Conservation (phyloP, 495 filamentous ascomycete genomes). For the Daldinia vernicosa region DNA sequence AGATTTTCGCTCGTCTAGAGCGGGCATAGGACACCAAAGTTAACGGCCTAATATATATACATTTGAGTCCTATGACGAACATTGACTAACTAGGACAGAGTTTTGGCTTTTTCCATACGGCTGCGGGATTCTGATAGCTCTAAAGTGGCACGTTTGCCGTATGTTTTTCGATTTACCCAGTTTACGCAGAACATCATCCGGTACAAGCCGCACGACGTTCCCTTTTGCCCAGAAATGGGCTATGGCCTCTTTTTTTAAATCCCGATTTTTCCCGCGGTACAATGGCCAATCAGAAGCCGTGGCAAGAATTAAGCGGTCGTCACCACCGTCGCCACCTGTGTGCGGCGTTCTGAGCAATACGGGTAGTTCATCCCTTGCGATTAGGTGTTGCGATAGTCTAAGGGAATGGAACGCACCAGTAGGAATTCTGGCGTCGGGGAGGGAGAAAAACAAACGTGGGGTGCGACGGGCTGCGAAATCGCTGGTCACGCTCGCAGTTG, state of each 20-base stretch:
- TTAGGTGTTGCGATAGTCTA: slow-evolving; percentile 43
- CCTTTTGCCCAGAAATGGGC: slow-evolving; percentile 10
- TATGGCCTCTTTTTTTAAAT: slow-evolving; percentile 17
- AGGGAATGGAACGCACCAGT: slow-evolving; percentile 40
- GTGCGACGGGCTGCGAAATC: slow-evolving; percentile 27
- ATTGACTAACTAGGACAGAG: slow-evolving; percentile 3
- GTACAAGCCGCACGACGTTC: background rate
- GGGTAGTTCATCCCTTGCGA: slow-evolving; percentile 21
- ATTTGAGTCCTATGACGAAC: background rate
- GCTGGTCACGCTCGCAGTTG: slow-evolving; percentile 33
- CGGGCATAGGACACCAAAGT: background rate
- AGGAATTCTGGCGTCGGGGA: slow-evolving; percentile 11
- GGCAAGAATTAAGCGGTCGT: slow-evolving; percentile 5
- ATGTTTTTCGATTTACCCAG: slow-evolving; percentile 4
- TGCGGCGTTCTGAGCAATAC: slow-evolving; percentile 5
- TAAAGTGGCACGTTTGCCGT: slow-evolving; percentile 10
- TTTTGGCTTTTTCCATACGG: background rate
- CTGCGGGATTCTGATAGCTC: slow-evolving; percentile 1
- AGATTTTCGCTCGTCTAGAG: background rate
- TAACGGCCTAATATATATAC: background rate
- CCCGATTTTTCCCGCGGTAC: slow-evolving; percentile 25
- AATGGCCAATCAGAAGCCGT: slow-evolving; percentile 18
- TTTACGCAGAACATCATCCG: slow-evolving; percentile 3
- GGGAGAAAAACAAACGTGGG: slow-evolving; percentile 33
- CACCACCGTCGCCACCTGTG: slow-evolving; percentile 22